Evolutionary conservation across 1,139 yeast genomes (phyloP).

Genomic region (Sugiyamaella japonica): DNA sequence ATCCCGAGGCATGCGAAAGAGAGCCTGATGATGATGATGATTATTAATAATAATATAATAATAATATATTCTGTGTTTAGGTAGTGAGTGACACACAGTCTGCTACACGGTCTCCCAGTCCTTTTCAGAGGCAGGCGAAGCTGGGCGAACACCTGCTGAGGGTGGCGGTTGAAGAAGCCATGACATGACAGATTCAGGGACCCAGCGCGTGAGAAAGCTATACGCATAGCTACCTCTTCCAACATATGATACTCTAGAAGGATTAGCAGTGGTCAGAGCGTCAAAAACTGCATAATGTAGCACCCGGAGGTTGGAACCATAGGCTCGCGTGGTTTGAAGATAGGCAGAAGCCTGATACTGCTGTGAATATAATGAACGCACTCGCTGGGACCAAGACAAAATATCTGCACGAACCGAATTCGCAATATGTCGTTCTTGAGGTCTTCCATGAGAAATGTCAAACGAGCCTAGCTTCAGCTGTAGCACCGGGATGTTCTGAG

Average conservation of each 20-base stretch:
- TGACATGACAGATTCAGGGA: conserved; percentile 41
- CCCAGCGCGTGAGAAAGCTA: conserved; percentile 35
- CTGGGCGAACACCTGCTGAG: conserved; percentile 9
- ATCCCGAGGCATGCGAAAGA: conserved; percentile 15
- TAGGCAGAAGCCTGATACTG: conserved; percentile 38
- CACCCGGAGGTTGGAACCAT: conserved; percentile 39
- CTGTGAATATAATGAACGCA: conserved; percentile 42
- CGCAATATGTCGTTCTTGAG: conserved; percentile 36
- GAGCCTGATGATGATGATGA: conserved; percentile 4
- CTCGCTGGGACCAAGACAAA: conserved; percentile 44
- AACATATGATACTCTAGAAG: conserved; percentile 41
- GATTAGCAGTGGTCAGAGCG: conserved; percentile 35
- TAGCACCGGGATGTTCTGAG: conserved; percentile 32
- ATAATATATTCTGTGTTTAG: too few relatives aligned
- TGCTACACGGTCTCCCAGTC: conserved; percentile 31
- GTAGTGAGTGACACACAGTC: neutral
- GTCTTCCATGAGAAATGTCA: conserved; percentile 36
- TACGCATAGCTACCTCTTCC: conserved; percentile 44
- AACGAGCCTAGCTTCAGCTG: conserved; percentile 44
- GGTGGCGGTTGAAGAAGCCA: conserved; percentile 37
- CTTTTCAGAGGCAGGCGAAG: conserved; percentile 25
- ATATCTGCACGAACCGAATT: conserved; percentile 43
- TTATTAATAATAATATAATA: too few relatives aligned
- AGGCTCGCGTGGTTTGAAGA: conserved; percentile 36
- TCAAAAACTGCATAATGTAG: conserved; percentile 42